These are phyloP conservation scores for Ophidiomyces ophidiicola DNA, from an alignment of 2,329 filamentous ascomycete species.

Conservation along the genomic window DNA sequence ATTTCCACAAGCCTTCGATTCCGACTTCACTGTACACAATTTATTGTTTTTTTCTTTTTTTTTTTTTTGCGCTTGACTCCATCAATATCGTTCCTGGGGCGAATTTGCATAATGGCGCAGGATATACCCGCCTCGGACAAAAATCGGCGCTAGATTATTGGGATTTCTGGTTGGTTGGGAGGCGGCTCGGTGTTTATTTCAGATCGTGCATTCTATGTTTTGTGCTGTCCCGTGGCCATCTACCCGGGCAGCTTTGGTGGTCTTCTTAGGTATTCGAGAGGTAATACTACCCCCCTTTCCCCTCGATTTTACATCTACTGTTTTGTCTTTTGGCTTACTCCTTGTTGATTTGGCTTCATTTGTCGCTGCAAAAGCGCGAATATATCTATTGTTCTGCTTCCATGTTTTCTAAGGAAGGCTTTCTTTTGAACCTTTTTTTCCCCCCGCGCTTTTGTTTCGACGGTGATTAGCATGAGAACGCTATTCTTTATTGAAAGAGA, in stretches of 20 bases:
- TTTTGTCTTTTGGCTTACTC: background rate
- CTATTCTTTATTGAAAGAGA: too few relatives aligned
- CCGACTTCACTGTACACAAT: constrained; percentile 17
- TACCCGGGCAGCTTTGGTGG: too few relatives aligned
- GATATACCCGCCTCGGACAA: constrained; percentile 35
- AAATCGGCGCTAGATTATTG: constrained; percentile 15
- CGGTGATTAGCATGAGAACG: too few relatives aligned
- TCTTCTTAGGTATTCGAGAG: constrained; percentile 4
- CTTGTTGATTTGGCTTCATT: background rate
- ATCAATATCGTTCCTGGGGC: constrained; percentile 7
- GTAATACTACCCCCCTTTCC: background rate
- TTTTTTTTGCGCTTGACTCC: too few relatives aligned
- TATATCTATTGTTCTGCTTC: too few relatives aligned
- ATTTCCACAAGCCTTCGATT: constrained; percentile 6
- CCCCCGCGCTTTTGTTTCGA: too few relatives aligned
- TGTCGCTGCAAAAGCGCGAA: background rate
- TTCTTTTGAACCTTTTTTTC: too few relatives aligned
- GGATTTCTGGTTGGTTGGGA: constrained; percentile 6
- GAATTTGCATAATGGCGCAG: constrained; percentile 36
- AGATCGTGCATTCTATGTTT: too few relatives aligned
- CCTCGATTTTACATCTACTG: background rate
- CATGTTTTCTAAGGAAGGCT: too few relatives aligned
- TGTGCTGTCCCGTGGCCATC: too few relatives aligned
- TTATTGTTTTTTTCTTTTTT: constrained; percentile 16
- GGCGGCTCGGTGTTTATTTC: constrained; percentile 5